Evolutionary conservation across 345 rosid species (phyloP), one percentile per base, ranked within the genome.

Genomic region (Moricandia moricandioides): DNA sequence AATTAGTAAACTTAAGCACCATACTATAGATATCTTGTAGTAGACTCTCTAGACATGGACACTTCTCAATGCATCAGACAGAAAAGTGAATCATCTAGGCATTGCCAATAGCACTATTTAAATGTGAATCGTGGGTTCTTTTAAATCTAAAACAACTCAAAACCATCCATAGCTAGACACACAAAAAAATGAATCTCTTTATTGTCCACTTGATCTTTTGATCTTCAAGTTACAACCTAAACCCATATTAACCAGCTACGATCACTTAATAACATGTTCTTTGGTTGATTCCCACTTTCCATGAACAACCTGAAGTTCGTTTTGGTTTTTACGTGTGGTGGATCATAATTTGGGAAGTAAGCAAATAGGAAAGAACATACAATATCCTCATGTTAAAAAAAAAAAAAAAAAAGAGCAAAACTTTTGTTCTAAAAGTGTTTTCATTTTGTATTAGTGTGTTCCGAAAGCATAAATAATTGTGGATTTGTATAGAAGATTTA

Each of bases 181-280:
- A 54, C 74, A 69, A 69, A 76, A 54, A 76, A 69, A 62, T 75
- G 69, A 75, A 75, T 75, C 74, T 76, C 9, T 76, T 16, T 69
- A 7, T 62, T 69, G 73, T 75, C 73, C 26, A 56, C 57, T 39
- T 65, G 65, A 56, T 57, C 59, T 11, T 31, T 7, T 73, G 47
- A 64, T 39, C 59, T 56, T 57, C 12, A 26, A 47, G 21, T 14
- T 35, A 10, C n/a, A 31, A 30, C 47, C 45, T 12, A 10, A 33
- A 47, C 8, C 37, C 47, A 65, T 7, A 7, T n/a, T 49, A 62
- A 34, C 62, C 61, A 61, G 18, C 11, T 43, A 43, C n/a, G 10
- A 43, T 16, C 58, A 21, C 35, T 43, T 16, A 43, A 13, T 43
- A 43, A 54, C 59, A 9, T 21, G 8, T 21, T 54, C 1, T 9